phyloP scores from a whole-genome alignment of 164 flowering plant species.

The Nelumbo lutea region DNA sequence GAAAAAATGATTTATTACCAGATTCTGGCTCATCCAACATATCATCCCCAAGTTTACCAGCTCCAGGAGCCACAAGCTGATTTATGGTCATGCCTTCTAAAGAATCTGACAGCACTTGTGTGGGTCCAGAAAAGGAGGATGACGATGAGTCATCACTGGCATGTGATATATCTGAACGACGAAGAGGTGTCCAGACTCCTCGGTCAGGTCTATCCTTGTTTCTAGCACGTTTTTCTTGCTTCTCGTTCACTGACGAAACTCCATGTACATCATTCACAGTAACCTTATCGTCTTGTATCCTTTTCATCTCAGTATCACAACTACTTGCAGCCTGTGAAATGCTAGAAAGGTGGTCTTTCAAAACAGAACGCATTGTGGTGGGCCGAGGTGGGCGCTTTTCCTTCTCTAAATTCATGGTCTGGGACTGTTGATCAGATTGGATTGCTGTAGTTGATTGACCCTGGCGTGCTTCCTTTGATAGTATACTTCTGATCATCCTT shows the following conservation, averaged over 20 bases:
- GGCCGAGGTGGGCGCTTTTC: constrained; percentile 68
- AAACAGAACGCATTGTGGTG: constrained; percentile 25
- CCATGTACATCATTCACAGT: constrained; percentile 37
- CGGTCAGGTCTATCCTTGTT: constrained; percentile 83
- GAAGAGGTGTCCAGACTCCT: constrained; percentile 78
- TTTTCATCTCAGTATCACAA: constrained; percentile 36
- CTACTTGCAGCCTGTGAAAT: constrained; percentile 7
- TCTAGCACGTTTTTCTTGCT: constrained; percentile 57
- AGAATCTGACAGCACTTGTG: constrained; percentile 36
- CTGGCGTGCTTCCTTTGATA: constrained; percentile 46
- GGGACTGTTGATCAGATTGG: constrained; percentile 47
- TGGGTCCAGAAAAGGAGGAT: constrained; percentile 37
- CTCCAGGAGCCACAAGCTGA: constrained; percentile 11
- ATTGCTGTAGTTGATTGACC: constrained; percentile 27
- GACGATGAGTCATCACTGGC: constrained; percentile 60
- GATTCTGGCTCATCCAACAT: constrained; percentile 1
- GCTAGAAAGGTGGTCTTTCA: constrained; percentile 22
- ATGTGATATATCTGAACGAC: constrained; percentile 66
- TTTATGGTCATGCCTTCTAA: constrained; percentile 37
- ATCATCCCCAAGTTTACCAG: constrained; percentile 20
- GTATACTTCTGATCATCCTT: constrained; percentile 57
- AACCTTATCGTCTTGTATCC: constrained; percentile 40
- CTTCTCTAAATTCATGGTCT: constrained; percentile 39
- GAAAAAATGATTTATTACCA: constrained; percentile 6
- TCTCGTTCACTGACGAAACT: constrained; percentile 27